Evolutionary conservation across 306 rosid genomes (phyloP).

Genomic region (Fagus crenata): DNA sequence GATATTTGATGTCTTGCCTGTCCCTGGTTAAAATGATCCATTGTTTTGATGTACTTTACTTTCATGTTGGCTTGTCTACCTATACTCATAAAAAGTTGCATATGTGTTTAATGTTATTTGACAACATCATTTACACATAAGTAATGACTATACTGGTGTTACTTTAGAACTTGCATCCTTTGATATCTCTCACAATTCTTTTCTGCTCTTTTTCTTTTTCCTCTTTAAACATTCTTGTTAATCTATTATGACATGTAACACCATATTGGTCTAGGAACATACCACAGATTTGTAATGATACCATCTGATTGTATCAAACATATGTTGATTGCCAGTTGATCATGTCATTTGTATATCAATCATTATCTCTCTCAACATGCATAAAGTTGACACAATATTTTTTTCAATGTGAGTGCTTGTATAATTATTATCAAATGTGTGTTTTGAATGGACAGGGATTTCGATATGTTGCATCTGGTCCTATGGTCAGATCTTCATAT

Average conservation of each 20-base stretch:
- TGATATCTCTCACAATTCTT: neutral
- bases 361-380: neutral
- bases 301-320: conserved; percentile 3
- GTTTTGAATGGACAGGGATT: conserved; percentile 64
- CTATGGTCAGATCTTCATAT: conserved; percentile 92
- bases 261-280: conserved; percentile 15
- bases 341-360: conserved; percentile 15
- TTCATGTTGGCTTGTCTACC: neutral
- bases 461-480: conserved; percentile 91
- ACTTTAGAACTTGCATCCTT: conserved; percentile 12
- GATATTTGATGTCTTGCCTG: neutral
- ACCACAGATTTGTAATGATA: neutral
- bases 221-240: neutral
- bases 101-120: neutral
- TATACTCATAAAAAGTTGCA: too few relatives aligned
- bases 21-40: neutral
- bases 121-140: conserved; percentile 3
- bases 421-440: conserved; percentile 11
- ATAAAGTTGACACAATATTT: neutral
- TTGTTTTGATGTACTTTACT: neutral
- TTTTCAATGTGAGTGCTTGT: neutral
- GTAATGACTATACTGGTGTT: conserved; percentile 23
- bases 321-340: conserved; percentile 22
- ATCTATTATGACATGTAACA: conserved; percentile 22
- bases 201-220: neutral